Base-by-base conservation (phyloP, 148 eudicot species). In the Salicornia ramosissima region DNA sequence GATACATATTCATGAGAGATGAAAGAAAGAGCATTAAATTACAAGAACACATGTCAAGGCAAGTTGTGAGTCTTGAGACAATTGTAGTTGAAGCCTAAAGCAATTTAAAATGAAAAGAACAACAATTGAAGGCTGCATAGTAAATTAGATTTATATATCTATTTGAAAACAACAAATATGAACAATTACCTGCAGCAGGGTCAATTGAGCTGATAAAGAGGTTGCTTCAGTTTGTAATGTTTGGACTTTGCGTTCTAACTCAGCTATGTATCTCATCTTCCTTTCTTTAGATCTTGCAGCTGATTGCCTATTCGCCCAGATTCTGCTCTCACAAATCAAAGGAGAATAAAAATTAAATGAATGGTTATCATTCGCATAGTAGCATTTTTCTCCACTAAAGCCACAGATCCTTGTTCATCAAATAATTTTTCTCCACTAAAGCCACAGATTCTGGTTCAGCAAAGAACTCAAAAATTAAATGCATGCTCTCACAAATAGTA, bases 271-370 rank as follows among this genome's bases (percentile, higher is more conserved):
- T 78, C 90, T 83, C 88, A 82, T 89, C 79, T 89, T 89, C 84
- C 95, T 86, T 80, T 89, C 95, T 78, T 89, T 89, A n/a, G 90
- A 89, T 81, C 90, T 84, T 70, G 90, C 90, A 75, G 94, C 94
- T 52, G 94, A 88, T 75, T 88, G 94, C 78, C 94, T 81, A 77
- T 88, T 88, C 16, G 94, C 94, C 94, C 90, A 88, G 64, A 89
- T 85, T 78, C 95, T 89, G 69, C 50, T 68, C 56, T 47, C 36
- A 52, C 13, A 52, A 16, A 59, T 58, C 56, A 59, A 59, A 71
- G 8, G 19, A 36, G 55, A 58, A 28, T 10, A 16, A 43, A 45
- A 12, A 47, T 29, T 13, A 34, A 40, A 16, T 52, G 54, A 19
- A 34, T 36, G 13, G 19, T 67, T 18, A 45, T 8, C 26, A 24